Base-by-base conservation (phyloP, 2,329 filamentous ascomycete species). In the Juglanconis juglandina region DNA sequence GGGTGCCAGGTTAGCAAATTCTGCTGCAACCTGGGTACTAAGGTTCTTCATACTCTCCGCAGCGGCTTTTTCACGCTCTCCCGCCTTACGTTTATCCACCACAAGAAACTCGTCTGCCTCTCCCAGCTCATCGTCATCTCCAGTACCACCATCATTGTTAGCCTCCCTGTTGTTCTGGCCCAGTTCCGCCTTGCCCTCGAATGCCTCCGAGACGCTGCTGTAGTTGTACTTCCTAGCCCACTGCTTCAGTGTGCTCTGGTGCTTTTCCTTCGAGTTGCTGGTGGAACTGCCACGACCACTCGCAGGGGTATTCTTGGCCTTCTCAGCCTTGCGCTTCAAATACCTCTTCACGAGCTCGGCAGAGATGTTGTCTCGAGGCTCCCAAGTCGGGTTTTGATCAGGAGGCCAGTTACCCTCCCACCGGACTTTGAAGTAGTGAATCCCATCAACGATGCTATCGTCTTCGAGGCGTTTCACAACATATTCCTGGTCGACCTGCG, bases 331-430 rank as follows among this genome's bases (percentile, higher is more conserved):
- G 50, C 68, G 69, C 49, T 72, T 72, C 5, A 76, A 63, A 59
- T 79, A 86, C 2, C 70, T 70, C 6, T 68, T 71, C 1, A 84
- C 71, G 44, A 84, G 66, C 0, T 60, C 60, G 0, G 67, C 59
- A 0, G 79, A 69, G 2, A 86, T 76, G 56, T 85, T 83, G 3
- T 76, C 75, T 63, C 80, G 77, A 0, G 82, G 83, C 66, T 86
- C 83, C 83, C 83, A 86, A 0, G 82, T 81, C 0, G 81, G 81
- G 58, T 86, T 85, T 66, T 85, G 76, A 8, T 78, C 79, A 0
- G 75, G 70, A 0, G 83, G 81, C 83, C 83, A 86, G 60, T 83
- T 70, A 7, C 83, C 83, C 49, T 77, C 78, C 83, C 83, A 86
- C 6, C 79, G 77, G 1, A 86, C 81, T 35, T 78, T 73, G 68